Conservation (phyloP, 306 rosid species). For the Quercus variabilis region DNA sequence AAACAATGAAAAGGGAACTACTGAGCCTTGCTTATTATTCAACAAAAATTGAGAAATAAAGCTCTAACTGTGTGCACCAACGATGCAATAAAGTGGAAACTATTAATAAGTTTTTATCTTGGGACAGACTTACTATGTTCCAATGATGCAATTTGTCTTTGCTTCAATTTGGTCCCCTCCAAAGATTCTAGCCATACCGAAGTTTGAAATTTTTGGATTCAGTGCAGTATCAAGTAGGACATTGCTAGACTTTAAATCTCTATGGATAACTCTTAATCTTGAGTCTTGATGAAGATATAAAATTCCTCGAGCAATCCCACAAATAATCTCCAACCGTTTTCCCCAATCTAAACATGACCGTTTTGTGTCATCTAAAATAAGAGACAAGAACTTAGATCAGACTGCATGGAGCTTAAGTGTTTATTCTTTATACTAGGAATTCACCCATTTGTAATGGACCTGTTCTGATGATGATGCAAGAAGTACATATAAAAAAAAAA, state of each 20-base stretch:
- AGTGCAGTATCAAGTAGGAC: conserved; percentile 42
- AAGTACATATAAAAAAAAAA: background rate
- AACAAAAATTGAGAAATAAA: too few relatives aligned
- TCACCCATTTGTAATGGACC: background rate
- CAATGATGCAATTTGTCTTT: conserved; percentile 49
- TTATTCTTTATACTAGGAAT: too few relatives aligned
- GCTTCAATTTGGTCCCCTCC: conserved; percentile 54
- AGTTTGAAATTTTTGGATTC: conserved; percentile 61
- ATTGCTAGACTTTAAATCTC: conserved; percentile 62
- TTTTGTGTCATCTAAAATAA: conserved; percentile 1
- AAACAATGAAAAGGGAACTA: background rate
- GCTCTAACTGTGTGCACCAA: too few relatives aligned
- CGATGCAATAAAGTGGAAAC: too few relatives aligned
- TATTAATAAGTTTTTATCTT: too few relatives aligned
- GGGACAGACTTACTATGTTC: conserved; percentile 49
- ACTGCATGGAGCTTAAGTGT: conserved; percentile 18
- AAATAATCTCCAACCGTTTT: conserved; percentile 1
- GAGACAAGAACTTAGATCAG: background rate
- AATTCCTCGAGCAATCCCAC: conserved; percentile 37
- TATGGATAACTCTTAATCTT: conserved; percentile 46
- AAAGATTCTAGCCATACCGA: conserved; percentile 68
- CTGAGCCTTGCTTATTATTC: background rate
- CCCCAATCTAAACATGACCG: background rate
- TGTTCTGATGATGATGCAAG: background rate
- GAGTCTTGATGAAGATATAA: conserved; percentile 68